Percentiles rank a stretch among this genome's conserved stretches.
Conservation (phyloP, 495 filamentous ascomycete species). For the Podospora pseudopauciseta region DNA sequence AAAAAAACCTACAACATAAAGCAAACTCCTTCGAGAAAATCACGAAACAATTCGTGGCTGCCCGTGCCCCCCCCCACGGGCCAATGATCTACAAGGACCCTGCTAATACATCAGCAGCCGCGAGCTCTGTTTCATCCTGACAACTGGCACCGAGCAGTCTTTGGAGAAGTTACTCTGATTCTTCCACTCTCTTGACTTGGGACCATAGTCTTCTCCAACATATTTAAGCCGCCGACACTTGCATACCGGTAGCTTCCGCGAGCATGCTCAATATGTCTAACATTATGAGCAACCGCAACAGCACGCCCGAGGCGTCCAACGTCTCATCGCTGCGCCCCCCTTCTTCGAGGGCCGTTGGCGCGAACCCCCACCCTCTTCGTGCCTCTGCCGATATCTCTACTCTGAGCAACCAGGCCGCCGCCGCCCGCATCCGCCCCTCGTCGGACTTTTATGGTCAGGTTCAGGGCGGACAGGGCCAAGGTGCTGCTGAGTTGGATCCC, state of each 20-base stretch:
- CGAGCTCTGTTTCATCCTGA: slow-evolving; percentile 35
- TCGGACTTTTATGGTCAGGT: slow-evolving; percentile 88
- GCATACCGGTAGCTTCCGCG: slow-evolving; percentile 19
- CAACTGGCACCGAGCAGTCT: slow-evolving; percentile 24
- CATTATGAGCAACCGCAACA: slow-evolving; percentile 89
- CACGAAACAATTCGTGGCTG: slow-evolving; percentile 23
- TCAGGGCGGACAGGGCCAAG: slow-evolving; percentile 60
- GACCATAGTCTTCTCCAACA: slow-evolving; percentile 17
- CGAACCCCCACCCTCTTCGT: slow-evolving; percentile 75
- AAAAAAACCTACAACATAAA: slow-evolving; percentile 19
- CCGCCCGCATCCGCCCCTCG: slow-evolving; percentile 83
- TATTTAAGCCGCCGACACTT: slow-evolving; percentile 12
- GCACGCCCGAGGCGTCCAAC: slow-evolving; percentile 83
- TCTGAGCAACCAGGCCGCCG: slow-evolving; percentile 69
- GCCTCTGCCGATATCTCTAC: slow-evolving; percentile 96
- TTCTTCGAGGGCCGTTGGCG: slow-evolving; percentile 70
- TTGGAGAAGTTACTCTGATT: slow-evolving; percentile 18
- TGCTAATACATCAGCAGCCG: slow-evolving; percentile 32
- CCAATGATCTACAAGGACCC: slow-evolving; percentile 24
- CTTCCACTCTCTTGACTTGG: slow-evolving; percentile 14
- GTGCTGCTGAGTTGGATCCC: slow-evolving; percentile 63
- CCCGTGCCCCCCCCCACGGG: slow-evolving; percentile 24
- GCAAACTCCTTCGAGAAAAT: slow-evolving; percentile 22
- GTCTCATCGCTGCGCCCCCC: slow-evolving; percentile 89
- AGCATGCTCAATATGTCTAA: slow-evolving; percentile 59